These are phyloP conservation scores for Podaxis sp. DNA, from an alignment of 768 basidiomycete genomes.

Conservation along the genomic window DNA sequence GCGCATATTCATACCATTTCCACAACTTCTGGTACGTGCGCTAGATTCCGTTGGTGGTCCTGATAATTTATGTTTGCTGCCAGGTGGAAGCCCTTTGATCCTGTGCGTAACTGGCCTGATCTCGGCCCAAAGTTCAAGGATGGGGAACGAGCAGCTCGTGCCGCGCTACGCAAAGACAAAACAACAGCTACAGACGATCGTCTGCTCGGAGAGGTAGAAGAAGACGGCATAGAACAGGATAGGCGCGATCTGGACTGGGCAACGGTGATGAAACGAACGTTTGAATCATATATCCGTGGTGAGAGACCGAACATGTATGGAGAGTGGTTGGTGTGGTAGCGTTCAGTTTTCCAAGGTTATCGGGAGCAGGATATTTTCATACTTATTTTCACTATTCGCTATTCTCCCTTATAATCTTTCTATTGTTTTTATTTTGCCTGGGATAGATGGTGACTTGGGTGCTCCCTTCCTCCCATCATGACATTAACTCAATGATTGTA, in stretches of 20 bases:
- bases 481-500: conserved; percentile 10
- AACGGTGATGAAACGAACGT: conserved; percentile 92
- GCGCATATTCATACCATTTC: conserved; percentile 95
- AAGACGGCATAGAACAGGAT: conserved; percentile 58
- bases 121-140: conserved; percentile 77
- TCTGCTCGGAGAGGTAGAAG: conserved; percentile 29
- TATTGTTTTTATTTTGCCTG: neutral
- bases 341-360: neutral
- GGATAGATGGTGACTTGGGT: neutral
- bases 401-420: neutral
- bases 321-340: conserved; percentile 66
- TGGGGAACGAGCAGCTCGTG: conserved; percentile 70
- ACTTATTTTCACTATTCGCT: conserved; percentile 1
- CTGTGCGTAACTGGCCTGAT: conserved; percentile 93
- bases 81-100: conserved; percentile 97
- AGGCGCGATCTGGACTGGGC: conserved; percentile 88
- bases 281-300: conserved; percentile 88
- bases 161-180: conserved; percentile 24
- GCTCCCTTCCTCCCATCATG: conserved; percentile 1
- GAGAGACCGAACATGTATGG: conserved; percentile 97
- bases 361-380: neutral
- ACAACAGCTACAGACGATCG: neutral
- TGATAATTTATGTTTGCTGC: neutral
- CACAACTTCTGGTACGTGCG: conserved; percentile 83
- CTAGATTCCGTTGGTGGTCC: neutral